phyloP scores from a whole-genome alignment of 129 eudicot genomes.

The Helianthus tuberosus region DNA sequence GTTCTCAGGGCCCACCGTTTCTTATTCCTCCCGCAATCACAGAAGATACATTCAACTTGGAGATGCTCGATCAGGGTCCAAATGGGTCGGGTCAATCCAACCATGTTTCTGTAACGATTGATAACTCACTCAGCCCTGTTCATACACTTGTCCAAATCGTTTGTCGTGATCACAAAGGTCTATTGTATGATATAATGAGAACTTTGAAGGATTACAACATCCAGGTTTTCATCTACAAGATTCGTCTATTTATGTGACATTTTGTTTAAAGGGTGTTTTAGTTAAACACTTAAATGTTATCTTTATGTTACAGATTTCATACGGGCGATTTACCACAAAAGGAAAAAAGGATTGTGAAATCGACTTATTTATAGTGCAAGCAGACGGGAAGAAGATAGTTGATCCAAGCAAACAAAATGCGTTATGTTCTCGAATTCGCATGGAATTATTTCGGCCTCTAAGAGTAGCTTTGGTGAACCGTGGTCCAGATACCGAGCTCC shows the following conservation, averaged over 20 bases:
- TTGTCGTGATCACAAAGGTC: conserved; percentile 88
- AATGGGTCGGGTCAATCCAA: conserved; percentile 39
- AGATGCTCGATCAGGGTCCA: conserved; percentile 43
- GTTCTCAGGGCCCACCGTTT: conserved; percentile 71
- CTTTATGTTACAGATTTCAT: conserved; percentile 48
- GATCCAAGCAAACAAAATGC: conserved; percentile 70
- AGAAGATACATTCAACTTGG: conserved; percentile 58
- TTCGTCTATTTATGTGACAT: not conserved
- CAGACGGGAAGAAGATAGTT: conserved; percentile 75
- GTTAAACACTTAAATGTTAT: not conserved
- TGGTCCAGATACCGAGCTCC: conserved; percentile 91
- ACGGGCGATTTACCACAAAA: conserved; percentile 71
- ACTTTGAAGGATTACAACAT: conserved; percentile 83
- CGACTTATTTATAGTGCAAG: conserved; percentile 77
- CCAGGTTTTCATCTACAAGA: conserved; percentile 40
- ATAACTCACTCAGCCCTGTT: conserved; percentile 85
- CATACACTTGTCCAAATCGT: conserved; percentile 86
- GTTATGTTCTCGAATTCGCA: conserved; percentile 59
- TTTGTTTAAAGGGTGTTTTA: not conserved
- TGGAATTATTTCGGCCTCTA: conserved; percentile 72
- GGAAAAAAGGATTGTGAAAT: conserved; percentile 62
- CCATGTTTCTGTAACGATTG: conserved; percentile 61
- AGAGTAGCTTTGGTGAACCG: conserved; percentile 75
- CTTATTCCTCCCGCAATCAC: conserved; percentile 62
- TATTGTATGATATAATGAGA: conserved; percentile 85